Base-by-base conservation (phyloP, 2,329 filamentous ascomycete species). In the Colletotrichum musicola region DNA sequence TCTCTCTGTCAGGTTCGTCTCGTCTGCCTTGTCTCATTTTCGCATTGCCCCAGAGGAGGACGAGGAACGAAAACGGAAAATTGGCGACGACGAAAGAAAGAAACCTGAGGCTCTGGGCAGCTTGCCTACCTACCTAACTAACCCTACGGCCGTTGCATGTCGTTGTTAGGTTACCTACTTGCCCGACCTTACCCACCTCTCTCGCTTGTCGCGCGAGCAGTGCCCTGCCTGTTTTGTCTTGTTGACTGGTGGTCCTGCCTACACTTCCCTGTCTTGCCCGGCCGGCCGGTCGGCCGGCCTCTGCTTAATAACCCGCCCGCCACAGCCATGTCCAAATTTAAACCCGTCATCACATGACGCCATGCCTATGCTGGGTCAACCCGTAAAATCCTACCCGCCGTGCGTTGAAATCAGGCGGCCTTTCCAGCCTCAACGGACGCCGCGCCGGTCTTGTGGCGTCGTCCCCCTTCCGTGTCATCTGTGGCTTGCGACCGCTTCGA, bases 331-430 rank as follows among this genome's bases (percentile, higher is more conserved):
- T 40, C 54, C 44, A 22, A 13, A 49, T 38, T 20, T 16, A 63
- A 53, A 44, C 50, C 27, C 53, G 49, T 20, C 42, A 56, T 68
- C 65, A 68, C 65, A 65, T 68, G 65, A 68, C 65, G 65, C 54
- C 35, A 60, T 40, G 27, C 50, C 30, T 18, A 68, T 68, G 65
- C 65, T 65, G 65, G 65, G 65, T 64, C 65, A 18, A 27, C 18
- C 22, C 30, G 30, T 7, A 20, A 18, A 65, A 55, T 68, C 47
- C 20, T 54, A 68, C 54, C 53, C 46, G 60, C 20, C 20, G n/a
- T 40, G 60, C 60, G 46, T 62, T 40, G 22, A 49, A 61, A 56
- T 30, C 51, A 27, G 42, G 46, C 54, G 14, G 40, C 40, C 40
- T 59, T 64, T 35, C 30, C 30, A 35, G 30, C 30, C 30, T 35